Evolutionary conservation across 768 basidiomycete genomes (phyloP).

Genomic region (Termitomyces heimii): DNA sequence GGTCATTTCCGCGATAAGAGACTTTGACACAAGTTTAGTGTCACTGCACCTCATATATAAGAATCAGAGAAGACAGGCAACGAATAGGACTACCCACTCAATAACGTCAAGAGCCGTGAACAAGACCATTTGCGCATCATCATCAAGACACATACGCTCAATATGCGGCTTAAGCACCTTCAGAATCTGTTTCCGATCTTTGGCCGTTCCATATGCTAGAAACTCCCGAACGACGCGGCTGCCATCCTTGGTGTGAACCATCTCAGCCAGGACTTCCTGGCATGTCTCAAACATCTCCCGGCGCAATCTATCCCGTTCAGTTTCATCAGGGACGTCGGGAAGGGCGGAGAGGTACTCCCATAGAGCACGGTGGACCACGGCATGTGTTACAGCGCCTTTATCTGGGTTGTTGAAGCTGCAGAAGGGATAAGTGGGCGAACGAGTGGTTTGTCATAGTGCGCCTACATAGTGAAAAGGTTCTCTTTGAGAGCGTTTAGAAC

Average conservation of each 20-base stretch:
- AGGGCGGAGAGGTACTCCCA: slow-evolving; percentile 80
- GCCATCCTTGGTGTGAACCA: slow-evolving; percentile 93
- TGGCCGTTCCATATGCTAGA: slow-evolving; percentile 76
- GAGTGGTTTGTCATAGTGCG: neutral
- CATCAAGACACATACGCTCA: slow-evolving; percentile 81
- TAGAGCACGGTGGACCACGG: slow-evolving; percentile 80
- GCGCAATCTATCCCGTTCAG: slow-evolving; percentile 67
- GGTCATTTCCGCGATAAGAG: slow-evolving; percentile 66
- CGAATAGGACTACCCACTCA: slow-evolving; percentile 51
- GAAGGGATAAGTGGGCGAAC: slow-evolving; percentile 1
- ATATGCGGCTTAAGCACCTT: slow-evolving; percentile 88
- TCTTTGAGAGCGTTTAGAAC: slow-evolving; percentile 67
- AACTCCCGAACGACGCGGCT: slow-evolving; percentile 84
- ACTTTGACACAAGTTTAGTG: slow-evolving; percentile 84
- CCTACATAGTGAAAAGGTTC: slow-evolving; percentile 71
- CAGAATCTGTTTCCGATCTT: slow-evolving; percentile 91
- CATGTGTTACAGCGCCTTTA: slow-evolving; percentile 83
- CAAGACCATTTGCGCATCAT: slow-evolving; percentile 85
- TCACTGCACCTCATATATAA: slow-evolving; percentile 47
- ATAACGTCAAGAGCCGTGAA: slow-evolving; percentile 89
- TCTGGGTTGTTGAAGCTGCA: slow-evolving; percentile 86
- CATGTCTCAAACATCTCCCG: slow-evolving; percentile 84
- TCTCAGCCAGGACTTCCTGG: slow-evolving; percentile 82
- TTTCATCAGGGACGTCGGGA: slow-evolving; percentile 48
- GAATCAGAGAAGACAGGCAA: neutral